These are phyloP conservation scores for Phytophthora brassicae DNA, from an alignment of 352 stramenopile genomes.

Conservation along the genomic window DNA sequence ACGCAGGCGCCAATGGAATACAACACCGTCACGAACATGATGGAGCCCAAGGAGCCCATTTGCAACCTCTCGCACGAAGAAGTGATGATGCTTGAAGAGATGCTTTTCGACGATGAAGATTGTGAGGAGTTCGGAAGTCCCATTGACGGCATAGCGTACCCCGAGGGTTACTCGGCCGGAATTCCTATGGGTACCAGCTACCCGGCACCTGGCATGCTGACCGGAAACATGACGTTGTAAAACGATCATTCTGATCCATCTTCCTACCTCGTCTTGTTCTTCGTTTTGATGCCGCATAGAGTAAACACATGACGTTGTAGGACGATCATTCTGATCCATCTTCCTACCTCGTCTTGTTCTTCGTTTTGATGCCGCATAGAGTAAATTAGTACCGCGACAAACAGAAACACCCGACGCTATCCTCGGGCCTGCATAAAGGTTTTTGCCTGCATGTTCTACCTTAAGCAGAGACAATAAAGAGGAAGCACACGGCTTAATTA, in stretches of 20 bases:
- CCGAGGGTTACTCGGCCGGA: conserved; percentile 6
- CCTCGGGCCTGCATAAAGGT: conserved; percentile 13
- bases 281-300: conserved; percentile 40
- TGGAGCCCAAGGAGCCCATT: conserved; percentile 41
- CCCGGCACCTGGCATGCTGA: conserved; percentile 14
- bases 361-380: conserved; percentile 40
- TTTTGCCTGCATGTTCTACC: conserved; percentile 27
- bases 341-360: conserved; percentile 24
- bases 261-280: conserved; percentile 24
- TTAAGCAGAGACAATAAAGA: conserved; percentile 27
- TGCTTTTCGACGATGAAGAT: conserved; percentile 48
- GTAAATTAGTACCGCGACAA: conserved; percentile 36
- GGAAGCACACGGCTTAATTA: background rate
- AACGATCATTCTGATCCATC: background rate
- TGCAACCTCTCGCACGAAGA: conserved; percentile 46
- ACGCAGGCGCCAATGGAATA: conserved; percentile 38
- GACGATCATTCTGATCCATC: background rate
- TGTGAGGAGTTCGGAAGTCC: conserved; percentile 17
- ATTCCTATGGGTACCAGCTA: conserved; percentile 21
- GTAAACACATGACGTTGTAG: conserved; percentile 41
- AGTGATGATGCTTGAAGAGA: conserved; percentile 44
- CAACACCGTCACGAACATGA: conserved; percentile 27
- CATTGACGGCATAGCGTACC: conserved; percentile 12
- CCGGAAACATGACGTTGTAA: conserved; percentile 37
- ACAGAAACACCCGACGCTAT: conserved; percentile 24